Conservation (phyloP, 257 asterid species). For the Pogostemon cablin region DNA sequence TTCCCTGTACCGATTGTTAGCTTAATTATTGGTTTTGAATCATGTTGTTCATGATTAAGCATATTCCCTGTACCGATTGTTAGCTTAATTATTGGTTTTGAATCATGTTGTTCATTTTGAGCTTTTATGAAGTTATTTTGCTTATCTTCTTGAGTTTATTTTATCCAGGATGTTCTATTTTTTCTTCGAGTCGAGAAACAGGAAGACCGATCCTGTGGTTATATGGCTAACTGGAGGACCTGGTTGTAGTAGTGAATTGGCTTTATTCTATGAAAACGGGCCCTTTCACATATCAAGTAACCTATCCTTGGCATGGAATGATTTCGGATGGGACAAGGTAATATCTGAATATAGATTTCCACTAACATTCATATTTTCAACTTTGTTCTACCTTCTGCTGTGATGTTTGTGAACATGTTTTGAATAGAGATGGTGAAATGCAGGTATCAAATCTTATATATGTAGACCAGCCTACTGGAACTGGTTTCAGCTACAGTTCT, state of each 20-base stretch:
- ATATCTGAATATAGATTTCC: not conserved
- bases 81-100: not conserved
- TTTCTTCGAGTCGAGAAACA: conserved; percentile 71
- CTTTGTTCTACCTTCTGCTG: conserved; percentile 1
- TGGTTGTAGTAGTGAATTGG: conserved; percentile 67
- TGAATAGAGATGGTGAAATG: conserved; percentile 1
- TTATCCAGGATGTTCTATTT: conserved; percentile 90
- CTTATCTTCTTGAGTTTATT: conserved; percentile 14
- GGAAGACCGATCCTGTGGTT: conserved; percentile 52
- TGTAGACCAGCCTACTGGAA: conserved; percentile 62
- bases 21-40: too few relatives aligned
- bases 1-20: not conserved
- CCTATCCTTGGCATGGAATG: conserved; percentile 53
- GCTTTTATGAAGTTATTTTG: not conserved
- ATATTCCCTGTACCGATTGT: not conserved
- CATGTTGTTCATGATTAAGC: not conserved
- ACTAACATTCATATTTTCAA: not conserved
- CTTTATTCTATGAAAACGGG: conserved; percentile 61
- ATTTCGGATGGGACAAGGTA: conserved; percentile 69
- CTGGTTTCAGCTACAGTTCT: conserved; percentile 66
- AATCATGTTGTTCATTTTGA: not conserved
- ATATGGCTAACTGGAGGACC: conserved; percentile 73
- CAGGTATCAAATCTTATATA: conserved; percentile 60
- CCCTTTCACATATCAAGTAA: conserved; percentile 49
- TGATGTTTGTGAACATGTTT: not conserved